phyloP scores from a whole-genome alignment of 768 basidiomycete species.

The Kwoniella bestiolae region DNA sequence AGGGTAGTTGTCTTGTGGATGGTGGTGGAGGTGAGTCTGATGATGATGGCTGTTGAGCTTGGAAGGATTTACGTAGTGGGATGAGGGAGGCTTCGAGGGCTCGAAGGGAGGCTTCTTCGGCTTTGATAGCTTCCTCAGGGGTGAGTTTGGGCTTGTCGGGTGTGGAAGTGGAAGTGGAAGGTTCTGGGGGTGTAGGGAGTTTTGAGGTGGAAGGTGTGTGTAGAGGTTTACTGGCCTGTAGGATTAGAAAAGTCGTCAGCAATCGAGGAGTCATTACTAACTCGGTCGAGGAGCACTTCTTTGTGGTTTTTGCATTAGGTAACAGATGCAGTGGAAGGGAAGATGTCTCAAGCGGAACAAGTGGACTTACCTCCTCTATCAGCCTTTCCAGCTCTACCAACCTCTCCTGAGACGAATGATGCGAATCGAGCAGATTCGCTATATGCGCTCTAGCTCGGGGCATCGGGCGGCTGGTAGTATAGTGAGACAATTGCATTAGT shows the following conservation, averaged over 20 bases:
- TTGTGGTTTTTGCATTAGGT: too few relatives aligned
- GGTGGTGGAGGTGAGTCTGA: slow-evolving; percentile 15
- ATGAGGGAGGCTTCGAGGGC: slow-evolving; percentile 43
- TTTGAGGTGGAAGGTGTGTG: neutral
- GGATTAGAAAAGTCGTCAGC: neutral
- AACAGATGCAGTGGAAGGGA: too few relatives aligned
- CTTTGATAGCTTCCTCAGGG: slow-evolving; percentile 49
- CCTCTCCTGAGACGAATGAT: slow-evolving; percentile 38
- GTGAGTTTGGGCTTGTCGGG: slow-evolving; percentile 25
- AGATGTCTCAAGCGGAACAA: too few relatives aligned
- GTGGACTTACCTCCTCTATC: slow-evolving; percentile 41
- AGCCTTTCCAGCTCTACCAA: slow-evolving; percentile 45
- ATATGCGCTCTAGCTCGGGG: slow-evolving; percentile 54
- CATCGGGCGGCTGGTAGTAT: slow-evolving; percentile 56
- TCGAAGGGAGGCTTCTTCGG: slow-evolving; percentile 50
- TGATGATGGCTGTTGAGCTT: neutral
- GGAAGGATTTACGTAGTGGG: slow-evolving; percentile 23
- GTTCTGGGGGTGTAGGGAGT: neutral
- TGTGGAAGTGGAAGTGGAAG: neutral
- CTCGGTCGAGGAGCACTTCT: too few relatives aligned
- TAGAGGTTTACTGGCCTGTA: slow-evolving; percentile 4
- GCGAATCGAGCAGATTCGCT: slow-evolving; percentile 40
- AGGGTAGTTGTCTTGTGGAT: slow-evolving; percentile 6
- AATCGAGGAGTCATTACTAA: neutral
- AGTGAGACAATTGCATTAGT: too few relatives aligned